Evolutionary conservation across 2,329 filamentous ascomycete genomes (phyloP), one percentile per base, ranked within the genome.

Genomic region (Mycosphaerella arachidis): DNA sequence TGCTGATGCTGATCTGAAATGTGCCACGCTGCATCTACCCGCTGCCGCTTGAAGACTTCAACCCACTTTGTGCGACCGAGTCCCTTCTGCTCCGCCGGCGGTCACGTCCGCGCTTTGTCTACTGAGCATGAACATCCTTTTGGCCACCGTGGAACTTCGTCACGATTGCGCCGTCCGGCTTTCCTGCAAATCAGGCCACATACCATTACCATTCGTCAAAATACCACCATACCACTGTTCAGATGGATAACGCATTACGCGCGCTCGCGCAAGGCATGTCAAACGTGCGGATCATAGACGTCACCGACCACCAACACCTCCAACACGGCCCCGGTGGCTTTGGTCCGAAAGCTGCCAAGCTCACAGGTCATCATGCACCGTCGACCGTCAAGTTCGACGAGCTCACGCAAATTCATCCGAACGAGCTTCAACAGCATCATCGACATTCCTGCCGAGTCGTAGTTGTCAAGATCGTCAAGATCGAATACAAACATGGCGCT

Each of bases 281-380:
- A 4, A 52, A 58, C 24, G 27, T 33, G 35, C 18, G 52, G 7
- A 27, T 58, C 13, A 18, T 53, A 10, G 56, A 58, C 37, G n/a
- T 24, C 16, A 33, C 16, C 5, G 31, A 52, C 20, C n/a, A 18
- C 10, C 16, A 10, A 30, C 16, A 52, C n/a, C 16, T 57, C 31
- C 13, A 27, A 27, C 55, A 20, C 29, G 27, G 10, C 16, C 43
- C 52, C 16, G 13, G 16, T 20, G n/a, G 46, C 30, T 9, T 24
- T 20, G 30, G 16, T 16, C 16, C 6, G 27, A 18, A 27, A 53
- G 18, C 33, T 24, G 48, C 50, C 16, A 45, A 16, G 9, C 30
- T 58, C 5, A 18, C 6, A 30, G 55, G 55, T 12, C 55, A 57
- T 50, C 55, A 57, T 43, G n/a, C 30, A 13, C 46, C 55, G 30